Base-by-base conservation (phyloP, 441 rosid species). In the Pelargonium cotyledonis region DNA sequence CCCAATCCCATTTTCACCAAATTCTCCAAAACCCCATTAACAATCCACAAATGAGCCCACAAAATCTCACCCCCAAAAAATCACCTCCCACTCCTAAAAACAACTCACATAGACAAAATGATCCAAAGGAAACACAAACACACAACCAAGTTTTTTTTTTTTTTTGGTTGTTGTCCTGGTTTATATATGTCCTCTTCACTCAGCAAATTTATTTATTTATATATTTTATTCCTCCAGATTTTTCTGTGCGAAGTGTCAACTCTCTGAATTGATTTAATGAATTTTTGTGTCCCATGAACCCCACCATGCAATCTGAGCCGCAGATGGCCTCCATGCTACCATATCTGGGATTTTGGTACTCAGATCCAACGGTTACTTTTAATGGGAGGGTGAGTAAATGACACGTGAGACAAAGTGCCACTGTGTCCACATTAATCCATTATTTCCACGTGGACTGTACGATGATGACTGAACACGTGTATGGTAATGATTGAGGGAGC, bases 1-100 rank as follows among this genome's bases (percentile, higher is more conserved):
- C 69, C 26, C 26, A 61, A 62, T 70, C 57, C 46, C 21, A 69
- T 31, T 23, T 5, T 43, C 46, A 60, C 72, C 43, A 53, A 43
- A 60, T 60, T 60, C 31, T 60, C 63, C 63, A 60, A 60, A 60
- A 41, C 6, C 21, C 63, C 40, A 41, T 23, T 35, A 21, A 69
- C 31, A 29, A 41, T 19, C 71, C 10, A 8, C 47, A 55, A 29
- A 47, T n/a, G 35, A 55, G 14, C 5, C 63, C 58, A 10, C 26
- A 16, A 21, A 16, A 21, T 3, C 35, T 21, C 14, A 60, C 58
- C 58, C n/a, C 58, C 23, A 38, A 38, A 53, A 53, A 15, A 15
- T 6, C 60, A 15, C 60, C 60, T 53, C 60, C 19, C n/a, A 15
- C 15, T 26, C 21, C 63, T 10, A 57, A 18, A 53, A 19, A 57